A percentile compares a stretch with the other conserved stretches of the same genome.
phyloP scores from a whole-genome alignment of 192 early-diverging fungal genomes.

The Coemansia erecta region DNA sequence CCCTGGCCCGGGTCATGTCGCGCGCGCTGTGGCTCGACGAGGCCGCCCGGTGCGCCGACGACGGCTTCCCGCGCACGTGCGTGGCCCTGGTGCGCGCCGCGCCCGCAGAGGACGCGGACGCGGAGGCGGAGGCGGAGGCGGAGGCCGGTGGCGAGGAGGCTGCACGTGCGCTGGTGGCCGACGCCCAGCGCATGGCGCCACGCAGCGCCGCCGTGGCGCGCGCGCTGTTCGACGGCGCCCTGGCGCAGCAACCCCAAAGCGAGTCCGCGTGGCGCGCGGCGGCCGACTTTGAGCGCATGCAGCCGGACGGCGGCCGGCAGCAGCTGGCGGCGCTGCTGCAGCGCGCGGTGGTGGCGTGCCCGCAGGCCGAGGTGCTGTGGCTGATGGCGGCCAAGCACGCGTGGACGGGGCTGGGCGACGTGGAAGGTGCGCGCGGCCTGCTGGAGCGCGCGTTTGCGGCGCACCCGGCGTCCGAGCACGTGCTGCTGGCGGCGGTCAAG shows the following conservation, averaged over 20 bases:
- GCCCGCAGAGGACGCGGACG: no score
- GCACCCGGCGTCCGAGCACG: slow-evolving; percentile 88
- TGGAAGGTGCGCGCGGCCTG: slow-evolving; percentile 79
- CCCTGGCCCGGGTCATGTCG: slow-evolving; percentile 62
- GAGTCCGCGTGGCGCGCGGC: no score
- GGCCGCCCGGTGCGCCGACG: slow-evolving; percentile 77
- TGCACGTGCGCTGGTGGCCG: no score
- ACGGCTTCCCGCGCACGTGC: slow-evolving; percentile 74
- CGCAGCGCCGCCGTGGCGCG: slow-evolving; percentile 75
- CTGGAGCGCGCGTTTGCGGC: slow-evolving; percentile 85
- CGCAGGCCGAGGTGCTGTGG: slow-evolving; percentile 92
- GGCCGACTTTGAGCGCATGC: slow-evolving; percentile 80
- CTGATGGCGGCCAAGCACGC: slow-evolving; percentile 96
- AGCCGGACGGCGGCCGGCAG: slow-evolving; percentile 64
- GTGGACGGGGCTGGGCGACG: slow-evolving; percentile 74
- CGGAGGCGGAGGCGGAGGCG: no score
- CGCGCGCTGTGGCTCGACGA: slow-evolving; percentile 90
- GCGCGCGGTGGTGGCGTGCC: slow-evolving; percentile 85
- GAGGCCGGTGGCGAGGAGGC: slow-evolving; percentile 89
- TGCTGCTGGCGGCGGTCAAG: slow-evolving; percentile 94
- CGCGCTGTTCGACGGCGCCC: slow-evolving; percentile 81
- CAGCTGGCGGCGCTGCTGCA: slow-evolving; percentile 71
- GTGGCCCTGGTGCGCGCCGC: no score
- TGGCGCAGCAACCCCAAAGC: no score
- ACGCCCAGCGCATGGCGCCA: no score